Evolutionary conservation across 805 yeast species (phyloP).

Genomic region (Starmera quercuum): DNA sequence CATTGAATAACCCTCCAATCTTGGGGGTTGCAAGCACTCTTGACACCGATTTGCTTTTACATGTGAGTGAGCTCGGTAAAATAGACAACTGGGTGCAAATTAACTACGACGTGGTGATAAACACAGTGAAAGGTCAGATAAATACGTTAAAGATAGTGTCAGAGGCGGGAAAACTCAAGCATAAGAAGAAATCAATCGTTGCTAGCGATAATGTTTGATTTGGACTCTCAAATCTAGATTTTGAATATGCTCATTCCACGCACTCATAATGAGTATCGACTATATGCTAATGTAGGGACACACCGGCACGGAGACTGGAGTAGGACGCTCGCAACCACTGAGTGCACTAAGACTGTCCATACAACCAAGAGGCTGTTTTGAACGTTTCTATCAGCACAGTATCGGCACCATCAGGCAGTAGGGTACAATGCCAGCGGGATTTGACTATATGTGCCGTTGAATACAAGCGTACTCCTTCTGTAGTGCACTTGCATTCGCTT

Average conservation of each 20-base stretch:
- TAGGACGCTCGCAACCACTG: slow-evolving; percentile 1
- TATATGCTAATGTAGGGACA: slow-evolving; percentile 20
- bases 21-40: not conserved
- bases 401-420: slow-evolving; percentile 35
- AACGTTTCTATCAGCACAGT: slow-evolving; percentile 38
- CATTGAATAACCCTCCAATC: slow-evolving; percentile 1
- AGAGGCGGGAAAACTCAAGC: not conserved
- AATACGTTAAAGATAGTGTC: not conserved
- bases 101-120: slow-evolving; percentile 1
- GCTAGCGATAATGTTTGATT: not conserved
- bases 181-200: not conserved
- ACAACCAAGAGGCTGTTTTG: no score
- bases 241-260: no score
- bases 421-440: slow-evolving; percentile 27
- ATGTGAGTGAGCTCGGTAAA: slow-evolving; percentile 9
- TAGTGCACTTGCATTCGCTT: no score
- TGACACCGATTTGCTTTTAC: not conserved
- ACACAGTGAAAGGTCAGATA: not conserved
- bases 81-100: slow-evolving; percentile 13
- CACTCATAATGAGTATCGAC: no score
- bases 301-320: slow-evolving; percentile 16
- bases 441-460: slow-evolving; percentile 35
- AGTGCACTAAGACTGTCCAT: slow-evolving; percentile 23
- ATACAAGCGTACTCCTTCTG: no score
- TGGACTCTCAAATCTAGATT: no score